Percentiles rank a stretch among this genome's conserved stretches.
These are phyloP conservation scores for Apiotrichum sp. DNA, from an alignment of 1,284 basidiomycete genomes.

Conservation along the genomic window DNA sequence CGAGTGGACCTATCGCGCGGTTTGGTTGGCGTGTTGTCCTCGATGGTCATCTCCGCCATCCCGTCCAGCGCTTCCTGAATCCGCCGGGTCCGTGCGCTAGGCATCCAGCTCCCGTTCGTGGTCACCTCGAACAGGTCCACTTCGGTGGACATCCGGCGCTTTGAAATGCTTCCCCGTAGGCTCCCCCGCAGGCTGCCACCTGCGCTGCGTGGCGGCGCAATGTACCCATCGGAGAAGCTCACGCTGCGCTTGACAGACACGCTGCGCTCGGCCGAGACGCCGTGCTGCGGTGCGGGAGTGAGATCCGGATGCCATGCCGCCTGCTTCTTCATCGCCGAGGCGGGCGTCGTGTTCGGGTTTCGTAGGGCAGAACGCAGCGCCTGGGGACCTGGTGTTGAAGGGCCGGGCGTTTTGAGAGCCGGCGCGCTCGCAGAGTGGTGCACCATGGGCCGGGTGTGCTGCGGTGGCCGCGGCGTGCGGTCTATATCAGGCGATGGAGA, in stretches of 20 bases:
- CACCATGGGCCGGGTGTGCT: not conserved
- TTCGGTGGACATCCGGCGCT: conserved; percentile 20
- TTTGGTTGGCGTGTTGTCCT: conserved; percentile 58
- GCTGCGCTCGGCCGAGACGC: conserved; percentile 11
- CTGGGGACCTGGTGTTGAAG: conserved; percentile 14
- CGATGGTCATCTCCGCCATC: conserved; percentile 58
- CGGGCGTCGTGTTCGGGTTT: conserved; percentile 37
- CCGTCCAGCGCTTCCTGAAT: conserved; percentile 70
- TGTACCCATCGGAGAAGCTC: conserved; percentile 85
- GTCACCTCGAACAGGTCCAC: conserved; percentile 41
- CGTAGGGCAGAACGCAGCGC: conserved; percentile 40
- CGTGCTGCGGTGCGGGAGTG: conserved; percentile 24
- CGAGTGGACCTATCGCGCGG: conserved; percentile 31
- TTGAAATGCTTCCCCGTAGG: not conserved
- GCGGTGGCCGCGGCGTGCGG: conserved; percentile 3
- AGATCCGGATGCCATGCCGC: conserved; percentile 37
- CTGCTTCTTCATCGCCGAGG: conserved; percentile 43
- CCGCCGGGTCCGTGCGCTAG: conserved; percentile 66
- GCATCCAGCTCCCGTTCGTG: conserved; percentile 47
- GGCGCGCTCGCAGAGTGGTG: conserved; percentile 7
- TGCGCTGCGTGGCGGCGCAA: conserved; percentile 13
- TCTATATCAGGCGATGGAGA: not conserved
- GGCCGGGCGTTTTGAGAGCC: conserved; percentile 27
- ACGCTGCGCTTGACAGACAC: conserved; percentile 62
- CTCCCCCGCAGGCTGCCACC: not conserved